Conservation (phyloP, 306 rosid species). For the Casuarina equisetifolia region DNA sequence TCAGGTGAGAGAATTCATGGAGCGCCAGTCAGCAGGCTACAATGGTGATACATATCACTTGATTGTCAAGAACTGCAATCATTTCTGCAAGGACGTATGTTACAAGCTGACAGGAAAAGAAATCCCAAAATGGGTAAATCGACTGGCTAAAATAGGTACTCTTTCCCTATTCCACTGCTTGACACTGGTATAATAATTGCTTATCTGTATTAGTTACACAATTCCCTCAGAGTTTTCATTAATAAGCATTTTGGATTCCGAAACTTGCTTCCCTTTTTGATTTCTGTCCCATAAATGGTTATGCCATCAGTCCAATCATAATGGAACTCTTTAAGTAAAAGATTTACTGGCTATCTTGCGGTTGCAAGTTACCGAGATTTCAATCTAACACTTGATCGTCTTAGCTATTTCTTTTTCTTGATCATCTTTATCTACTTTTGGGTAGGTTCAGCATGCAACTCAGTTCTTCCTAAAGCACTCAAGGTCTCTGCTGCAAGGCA, state of each 20-base stretch:
- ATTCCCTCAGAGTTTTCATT: not conserved
- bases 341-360: not conserved
- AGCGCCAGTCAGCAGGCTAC: slow-evolving; percentile 65
- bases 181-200: slow-evolving; percentile 5
- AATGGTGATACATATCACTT: slow-evolving; percentile 91
- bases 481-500: slow-evolving; percentile 70
- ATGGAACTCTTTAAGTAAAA: not conserved
- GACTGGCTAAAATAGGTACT: slow-evolving; percentile 92
- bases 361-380: not conserved
- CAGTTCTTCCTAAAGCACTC: slow-evolving; percentile 82
- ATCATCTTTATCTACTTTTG: slow-evolving; percentile 21
- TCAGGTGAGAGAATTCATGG: slow-evolving; percentile 95
- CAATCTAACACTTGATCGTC: not conserved
- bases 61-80: slow-evolving; percentile 95
- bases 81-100: slow-evolving; percentile 95
- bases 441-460: slow-evolving; percentile 86
- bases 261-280: not conserved
- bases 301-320: not conserved
- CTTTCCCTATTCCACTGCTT: slow-evolving; percentile 19
- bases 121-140: slow-evolving; percentile 95
- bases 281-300: not conserved
- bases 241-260: not conserved
- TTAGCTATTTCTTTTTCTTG: not conserved
- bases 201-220: not conserved
- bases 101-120: slow-evolving; percentile 83